These are phyloP conservation scores for Gossypium longicalyx DNA, from an alignment of 345 rosid genomes.

Conservation along the genomic window DNA sequence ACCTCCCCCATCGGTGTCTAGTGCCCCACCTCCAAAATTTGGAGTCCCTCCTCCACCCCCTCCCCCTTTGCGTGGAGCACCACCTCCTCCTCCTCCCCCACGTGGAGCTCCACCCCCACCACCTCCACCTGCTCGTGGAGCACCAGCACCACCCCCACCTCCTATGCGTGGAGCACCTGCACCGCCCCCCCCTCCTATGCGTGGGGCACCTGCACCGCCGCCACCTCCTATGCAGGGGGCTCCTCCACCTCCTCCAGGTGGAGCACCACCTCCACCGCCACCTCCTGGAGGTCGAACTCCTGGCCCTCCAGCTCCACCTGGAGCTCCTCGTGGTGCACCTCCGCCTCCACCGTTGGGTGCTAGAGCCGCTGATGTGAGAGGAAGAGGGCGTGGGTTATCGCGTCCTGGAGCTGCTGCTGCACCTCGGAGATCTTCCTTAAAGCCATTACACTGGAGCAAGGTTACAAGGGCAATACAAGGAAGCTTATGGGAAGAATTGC, in stretches of 20 bases:
- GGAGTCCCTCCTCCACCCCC: background rate
- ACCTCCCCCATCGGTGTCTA: constrained; percentile 10
- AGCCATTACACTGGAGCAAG: constrained; percentile 98
- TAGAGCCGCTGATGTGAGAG: constrained; percentile 23
- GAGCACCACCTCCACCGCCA: constrained; percentile 48
- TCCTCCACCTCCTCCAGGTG: constrained; percentile 35
- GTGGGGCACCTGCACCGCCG: constrained; percentile 32
- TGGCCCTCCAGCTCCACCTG: constrained; percentile 54
- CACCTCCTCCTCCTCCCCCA: constrained; percentile 20
- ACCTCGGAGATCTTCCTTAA: constrained; percentile 71
- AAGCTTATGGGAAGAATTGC: constrained; percentile 98
- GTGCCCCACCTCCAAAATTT: background rate
- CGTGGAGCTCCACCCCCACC: background rate
- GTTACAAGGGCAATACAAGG: constrained; percentile 96
- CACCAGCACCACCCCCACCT: constrained; percentile 32
- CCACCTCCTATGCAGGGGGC: constrained; percentile 33
- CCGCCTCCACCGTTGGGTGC: constrained; percentile 45
- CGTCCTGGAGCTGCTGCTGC: constrained; percentile 43
- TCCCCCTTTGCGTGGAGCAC: constrained; percentile 14
- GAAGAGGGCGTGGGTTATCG: constrained; percentile 76
- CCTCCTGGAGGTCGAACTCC: constrained; percentile 34
- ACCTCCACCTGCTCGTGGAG: constrained; percentile 10
- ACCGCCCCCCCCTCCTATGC: constrained; percentile 10
- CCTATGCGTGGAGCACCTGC: constrained; percentile 31
- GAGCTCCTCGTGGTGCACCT: constrained; percentile 67